Evolutionary conservation across 106 monocot genomes (phyloP).

Genomic region (Dendrobium nobile): DNA sequence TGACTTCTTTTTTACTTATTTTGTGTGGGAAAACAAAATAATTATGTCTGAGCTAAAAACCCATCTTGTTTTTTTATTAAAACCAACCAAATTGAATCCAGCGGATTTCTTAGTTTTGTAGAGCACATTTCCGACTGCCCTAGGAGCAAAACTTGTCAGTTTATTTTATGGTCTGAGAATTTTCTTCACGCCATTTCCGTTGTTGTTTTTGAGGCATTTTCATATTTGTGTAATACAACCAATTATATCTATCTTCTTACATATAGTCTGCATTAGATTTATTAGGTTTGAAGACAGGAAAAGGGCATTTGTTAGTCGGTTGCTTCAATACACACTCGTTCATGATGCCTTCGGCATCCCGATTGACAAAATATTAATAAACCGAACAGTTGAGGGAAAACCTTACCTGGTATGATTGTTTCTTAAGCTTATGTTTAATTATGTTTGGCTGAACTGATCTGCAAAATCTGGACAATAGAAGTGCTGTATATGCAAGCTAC

Average conservation of each 20-base stretch:
- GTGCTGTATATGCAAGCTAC: background rate
- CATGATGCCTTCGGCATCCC: constrained; percentile 47
- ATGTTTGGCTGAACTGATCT: background rate
- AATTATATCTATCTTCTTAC: constrained; percentile 7
- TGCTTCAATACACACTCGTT: constrained; percentile 75
- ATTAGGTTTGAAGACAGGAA: constrained; percentile 74
- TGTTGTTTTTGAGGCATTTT: background rate
- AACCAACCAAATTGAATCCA: background rate
- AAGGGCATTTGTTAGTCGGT: constrained; percentile 72
- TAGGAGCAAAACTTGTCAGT: background rate
- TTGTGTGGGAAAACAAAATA: no score
- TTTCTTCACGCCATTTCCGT: background rate
- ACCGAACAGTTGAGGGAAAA: constrained; percentile 51
- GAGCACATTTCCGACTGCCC: background rate
- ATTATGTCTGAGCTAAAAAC: background rate
- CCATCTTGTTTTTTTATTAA: background rate
- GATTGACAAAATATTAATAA: constrained; percentile 37
- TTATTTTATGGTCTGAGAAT: background rate
- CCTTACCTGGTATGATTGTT: constrained; percentile 51
- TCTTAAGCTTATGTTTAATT: background rate
- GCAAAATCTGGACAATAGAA: background rate
- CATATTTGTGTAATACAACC: background rate
- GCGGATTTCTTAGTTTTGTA: background rate
- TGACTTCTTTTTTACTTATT: no score
- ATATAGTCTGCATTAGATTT: constrained; percentile 37